Conservation (phyloP, 306 rosid genomes). For the Cajanus cajan region DNA sequence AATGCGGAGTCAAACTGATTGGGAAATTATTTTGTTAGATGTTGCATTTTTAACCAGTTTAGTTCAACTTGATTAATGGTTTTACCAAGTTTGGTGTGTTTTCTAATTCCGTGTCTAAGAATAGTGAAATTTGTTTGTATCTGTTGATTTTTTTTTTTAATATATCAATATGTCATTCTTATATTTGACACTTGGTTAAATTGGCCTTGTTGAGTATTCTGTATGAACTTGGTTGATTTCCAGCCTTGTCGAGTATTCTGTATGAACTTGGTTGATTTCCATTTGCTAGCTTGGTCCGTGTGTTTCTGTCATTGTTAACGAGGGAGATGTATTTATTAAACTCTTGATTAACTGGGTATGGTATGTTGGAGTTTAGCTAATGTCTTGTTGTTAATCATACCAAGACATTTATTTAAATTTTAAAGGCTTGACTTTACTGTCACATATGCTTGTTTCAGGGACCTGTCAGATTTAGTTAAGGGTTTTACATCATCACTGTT, state of each 20-base stretch:
- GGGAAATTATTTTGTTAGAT: not conserved
- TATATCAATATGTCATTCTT: not conserved
- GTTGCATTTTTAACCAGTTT: not conserved
- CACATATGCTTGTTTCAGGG: conserved; percentile 10
- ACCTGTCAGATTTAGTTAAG: conserved; percentile 7
- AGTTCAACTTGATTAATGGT: not conserved
- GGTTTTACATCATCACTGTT: conserved; percentile 10
- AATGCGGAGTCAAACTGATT: not conserved
- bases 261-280: not conserved
- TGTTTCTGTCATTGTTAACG: not conserved
- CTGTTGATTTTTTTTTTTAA: not conserved
- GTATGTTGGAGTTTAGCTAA: not conserved
- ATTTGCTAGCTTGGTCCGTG: not conserved
- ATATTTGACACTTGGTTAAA: not conserved
- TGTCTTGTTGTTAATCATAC: not conserved
- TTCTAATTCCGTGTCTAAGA: not conserved
- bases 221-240: not conserved
- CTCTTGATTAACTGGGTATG: not conserved
- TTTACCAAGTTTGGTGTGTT: not conserved
- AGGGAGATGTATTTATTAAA: not conserved
- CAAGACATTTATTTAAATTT: not conserved
- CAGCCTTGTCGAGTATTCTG: not conserved
- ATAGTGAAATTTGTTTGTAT: not conserved
- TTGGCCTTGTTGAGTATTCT: not conserved
- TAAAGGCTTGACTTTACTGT: conserved; percentile 9